Conservation (phyloP, 441 rosid genomes). For the Erodium trifolium region DNA sequence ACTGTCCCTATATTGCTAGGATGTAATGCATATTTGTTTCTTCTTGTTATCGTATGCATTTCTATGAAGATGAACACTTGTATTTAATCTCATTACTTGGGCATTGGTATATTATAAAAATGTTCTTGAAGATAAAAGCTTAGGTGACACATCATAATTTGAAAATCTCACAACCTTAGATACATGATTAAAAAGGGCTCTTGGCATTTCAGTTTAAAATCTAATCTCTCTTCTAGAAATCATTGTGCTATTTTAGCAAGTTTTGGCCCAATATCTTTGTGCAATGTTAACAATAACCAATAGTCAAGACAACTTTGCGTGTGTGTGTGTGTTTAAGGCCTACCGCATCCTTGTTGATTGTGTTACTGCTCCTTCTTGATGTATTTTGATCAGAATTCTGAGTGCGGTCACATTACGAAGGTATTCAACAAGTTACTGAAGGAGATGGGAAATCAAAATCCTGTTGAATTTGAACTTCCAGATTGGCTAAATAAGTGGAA, state of each 20-base stretch:
- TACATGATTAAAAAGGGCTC: not conserved
- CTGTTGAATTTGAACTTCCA: constrained; percentile 79
- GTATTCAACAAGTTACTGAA: constrained; percentile 55
- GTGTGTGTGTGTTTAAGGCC: not conserved
- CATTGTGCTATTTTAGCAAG: not conserved
- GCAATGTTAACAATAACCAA: not conserved
- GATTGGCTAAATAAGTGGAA: constrained; percentile 64
- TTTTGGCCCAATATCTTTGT: not conserved
- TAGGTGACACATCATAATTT: not conserved
- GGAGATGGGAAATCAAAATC: constrained; percentile 39
- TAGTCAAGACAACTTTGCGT: not conserved
- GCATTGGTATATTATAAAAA: not conserved
- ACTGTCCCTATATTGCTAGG: not conserved
- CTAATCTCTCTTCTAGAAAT: not conserved
- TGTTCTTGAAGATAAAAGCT: not conserved
- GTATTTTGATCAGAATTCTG: constrained; percentile 39
- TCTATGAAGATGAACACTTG: not conserved
- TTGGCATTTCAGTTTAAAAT: not conserved
- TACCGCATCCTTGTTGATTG: not conserved
- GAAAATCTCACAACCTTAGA: not conserved
- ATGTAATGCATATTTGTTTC: not conserved
- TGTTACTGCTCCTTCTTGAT: constrained; percentile 7
- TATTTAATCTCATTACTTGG: not conserved
- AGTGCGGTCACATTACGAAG: constrained; percentile 32
- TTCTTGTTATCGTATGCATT: not conserved